Conservation (phyloP, 2,329 filamentous ascomycete species). For the Rhynchosporium agropyri region DNA sequence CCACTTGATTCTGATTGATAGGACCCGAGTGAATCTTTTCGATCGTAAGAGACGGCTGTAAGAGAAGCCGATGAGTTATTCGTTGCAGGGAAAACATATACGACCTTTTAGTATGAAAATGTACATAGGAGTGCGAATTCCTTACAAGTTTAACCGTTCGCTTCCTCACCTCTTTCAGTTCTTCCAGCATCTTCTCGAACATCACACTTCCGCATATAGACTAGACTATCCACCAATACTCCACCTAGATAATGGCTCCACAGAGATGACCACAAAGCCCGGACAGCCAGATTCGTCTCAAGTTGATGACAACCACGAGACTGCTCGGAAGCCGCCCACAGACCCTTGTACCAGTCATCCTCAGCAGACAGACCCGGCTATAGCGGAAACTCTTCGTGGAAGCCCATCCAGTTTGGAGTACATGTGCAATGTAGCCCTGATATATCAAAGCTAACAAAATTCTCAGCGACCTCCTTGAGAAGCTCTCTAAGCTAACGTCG, state of each 20-base stretch:
- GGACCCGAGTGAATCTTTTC: neutral
- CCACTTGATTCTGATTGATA: constrained; percentile 3
- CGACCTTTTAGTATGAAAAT: neutral
- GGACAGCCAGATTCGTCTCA: neutral
- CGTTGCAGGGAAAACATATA: neutral
- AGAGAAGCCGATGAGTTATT: neutral
- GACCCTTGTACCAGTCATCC: constrained; percentile 16
- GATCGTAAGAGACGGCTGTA: neutral
- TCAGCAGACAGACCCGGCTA: constrained; percentile 24
- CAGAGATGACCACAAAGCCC: neutral
- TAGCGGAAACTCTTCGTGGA: constrained; percentile 19
- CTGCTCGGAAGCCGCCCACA: neutral
- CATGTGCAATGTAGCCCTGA: constrained; percentile 3
- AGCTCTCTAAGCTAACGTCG: constrained; percentile 1
- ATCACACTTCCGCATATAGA: constrained; percentile 4
- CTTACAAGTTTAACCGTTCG: constrained; percentile 16
- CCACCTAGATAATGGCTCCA: neutral
- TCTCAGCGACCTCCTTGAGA: neutral
- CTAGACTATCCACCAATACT: neutral
- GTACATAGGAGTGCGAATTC: constrained; percentile 2
- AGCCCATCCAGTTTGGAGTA: constrained; percentile 11
- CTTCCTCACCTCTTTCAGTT: constrained; percentile 14
- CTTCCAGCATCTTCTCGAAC: constrained; percentile 5
- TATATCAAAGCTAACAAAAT: constrained; percentile 7
- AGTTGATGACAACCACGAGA: neutral